Conservation (phyloP, 176 grass and related monocot species). For the Alopecurus myosuroides region DNA sequence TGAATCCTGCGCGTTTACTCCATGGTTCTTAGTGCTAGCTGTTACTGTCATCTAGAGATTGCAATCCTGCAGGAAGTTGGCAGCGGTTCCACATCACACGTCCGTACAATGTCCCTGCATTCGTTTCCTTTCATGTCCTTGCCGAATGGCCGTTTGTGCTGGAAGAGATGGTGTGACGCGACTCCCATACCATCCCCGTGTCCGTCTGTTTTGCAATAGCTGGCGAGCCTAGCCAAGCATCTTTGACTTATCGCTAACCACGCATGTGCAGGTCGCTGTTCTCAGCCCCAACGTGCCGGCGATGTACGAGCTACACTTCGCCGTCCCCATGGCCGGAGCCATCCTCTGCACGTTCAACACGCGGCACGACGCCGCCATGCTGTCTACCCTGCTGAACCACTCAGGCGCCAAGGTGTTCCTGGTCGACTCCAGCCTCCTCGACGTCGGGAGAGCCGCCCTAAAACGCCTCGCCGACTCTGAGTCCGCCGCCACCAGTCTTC, state of each 20-base stretch:
- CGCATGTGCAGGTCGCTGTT: conserved; percentile 26
- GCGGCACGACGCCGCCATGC: conserved; percentile 19
- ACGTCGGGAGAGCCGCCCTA: conserved; percentile 6
- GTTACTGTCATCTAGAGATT: background rate
- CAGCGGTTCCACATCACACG: too few species aligned
- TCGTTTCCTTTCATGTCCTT: too few species aligned
- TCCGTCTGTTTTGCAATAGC: too few species aligned
- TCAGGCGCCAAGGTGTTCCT: conserved; percentile 52
- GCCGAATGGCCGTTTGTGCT: too few species aligned
- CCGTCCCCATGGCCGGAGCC: conserved; percentile 50
- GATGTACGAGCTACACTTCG: conserved; percentile 53
- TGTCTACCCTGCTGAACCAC: conserved; percentile 27
- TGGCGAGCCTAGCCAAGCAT: too few species aligned
- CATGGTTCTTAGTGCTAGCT: background rate
- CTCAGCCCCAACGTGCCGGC: conserved; percentile 39
- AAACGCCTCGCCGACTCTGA: background rate
- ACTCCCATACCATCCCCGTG: too few species aligned
- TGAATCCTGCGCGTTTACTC: too few species aligned
- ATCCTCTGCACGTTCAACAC: conserved; percentile 45
- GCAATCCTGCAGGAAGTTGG: background rate
- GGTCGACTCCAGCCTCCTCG: conserved; percentile 36
- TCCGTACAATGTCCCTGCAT: too few species aligned
- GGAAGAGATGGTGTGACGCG: too few species aligned
- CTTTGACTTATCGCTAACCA: too few species aligned
- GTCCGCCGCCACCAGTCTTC: background rate